Evolutionary conservation across 2,329 filamentous ascomycete species (phyloP).

Genomic region (Ceratocystis alfenasii): DNA sequence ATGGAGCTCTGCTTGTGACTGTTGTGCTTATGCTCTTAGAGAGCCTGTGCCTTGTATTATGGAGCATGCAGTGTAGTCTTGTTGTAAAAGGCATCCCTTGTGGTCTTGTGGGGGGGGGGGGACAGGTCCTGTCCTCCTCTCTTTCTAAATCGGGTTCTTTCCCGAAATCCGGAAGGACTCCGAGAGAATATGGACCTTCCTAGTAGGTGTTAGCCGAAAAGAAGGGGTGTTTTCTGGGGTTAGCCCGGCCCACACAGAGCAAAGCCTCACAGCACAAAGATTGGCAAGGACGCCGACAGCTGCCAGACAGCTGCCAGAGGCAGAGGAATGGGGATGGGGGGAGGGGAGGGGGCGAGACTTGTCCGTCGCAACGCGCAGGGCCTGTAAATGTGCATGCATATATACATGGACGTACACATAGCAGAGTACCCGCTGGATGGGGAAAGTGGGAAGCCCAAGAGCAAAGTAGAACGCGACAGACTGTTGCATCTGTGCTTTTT

Average conservation of each 20-base stretch:
- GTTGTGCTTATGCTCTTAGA: too few relatives aligned
- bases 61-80: too few relatives aligned
- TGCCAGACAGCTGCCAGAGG: neutral
- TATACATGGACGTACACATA: neutral
- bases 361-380: too few relatives aligned
- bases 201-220: neutral
- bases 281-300: neutral
- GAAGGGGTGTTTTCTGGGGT: neutral
- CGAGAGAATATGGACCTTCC: neutral
- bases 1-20: neutral
- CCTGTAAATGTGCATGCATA: neutral
- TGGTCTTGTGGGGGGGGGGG: too few relatives aligned
- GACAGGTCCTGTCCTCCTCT: neutral
- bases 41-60: too few relatives aligned
- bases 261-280: neutral
- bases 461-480: too few relatives aligned
- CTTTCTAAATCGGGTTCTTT: neutral
- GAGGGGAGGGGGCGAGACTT: neutral
- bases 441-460: too few relatives aligned
- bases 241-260: neutral
- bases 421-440: too few relatives aligned
- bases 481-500: neutral
- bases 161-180: constrained; percentile 2
- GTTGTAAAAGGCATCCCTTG: too few relatives aligned
- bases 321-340: neutral